These are phyloP conservation scores for Galerina marginata DNA, from an alignment of 768 basidiomycete species.

Conservation along the genomic window DNA sequence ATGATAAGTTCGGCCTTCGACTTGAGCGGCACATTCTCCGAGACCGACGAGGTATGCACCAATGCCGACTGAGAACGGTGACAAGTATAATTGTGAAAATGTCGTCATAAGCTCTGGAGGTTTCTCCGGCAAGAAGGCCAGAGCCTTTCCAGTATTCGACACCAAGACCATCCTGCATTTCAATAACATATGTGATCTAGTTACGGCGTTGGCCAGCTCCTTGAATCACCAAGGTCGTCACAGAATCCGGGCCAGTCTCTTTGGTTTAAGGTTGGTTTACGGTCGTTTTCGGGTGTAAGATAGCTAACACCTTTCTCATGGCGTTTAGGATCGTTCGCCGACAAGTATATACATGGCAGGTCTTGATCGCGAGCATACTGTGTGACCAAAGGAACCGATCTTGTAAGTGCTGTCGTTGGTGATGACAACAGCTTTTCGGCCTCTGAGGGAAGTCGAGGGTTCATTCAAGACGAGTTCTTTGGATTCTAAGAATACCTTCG, in stretches of 20 bases:
- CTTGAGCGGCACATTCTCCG: too few relatives aligned
- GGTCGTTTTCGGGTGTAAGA: slow-evolving; percentile 49
- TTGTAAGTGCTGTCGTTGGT: slow-evolving; percentile 99
- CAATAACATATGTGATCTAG: slow-evolving; percentile 96
- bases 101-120: slow-evolving; percentile 97
- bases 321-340: slow-evolving; percentile 57
- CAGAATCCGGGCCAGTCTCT: slow-evolving; percentile 79
- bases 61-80: neutral
- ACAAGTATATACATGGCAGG: slow-evolving; percentile 43
- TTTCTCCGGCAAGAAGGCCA: slow-evolving; percentile 98
- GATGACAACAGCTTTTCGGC: slow-evolving; percentile 86
- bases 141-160: slow-evolving; percentile 94
- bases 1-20: slow-evolving; percentile 97
- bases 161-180: slow-evolving; percentile 57
- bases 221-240: slow-evolving; percentile 84
- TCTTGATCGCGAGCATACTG: too few relatives aligned
- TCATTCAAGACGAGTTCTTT: slow-evolving; percentile 95
- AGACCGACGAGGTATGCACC: too few relatives aligned
- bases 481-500: slow-evolving; percentile 80
- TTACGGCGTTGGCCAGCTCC: slow-evolving; percentile 86
- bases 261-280: slow-evolving; percentile 77
- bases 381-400: slow-evolving; percentile 91
- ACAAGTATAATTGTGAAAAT: slow-evolving; percentile 99
- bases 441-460: slow-evolving; percentile 91
- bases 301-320: too few relatives aligned